These are phyloP conservation scores for Apiospora marii DNA, from an alignment of 2,329 filamentous ascomycete species.

Conservation along the genomic window DNA sequence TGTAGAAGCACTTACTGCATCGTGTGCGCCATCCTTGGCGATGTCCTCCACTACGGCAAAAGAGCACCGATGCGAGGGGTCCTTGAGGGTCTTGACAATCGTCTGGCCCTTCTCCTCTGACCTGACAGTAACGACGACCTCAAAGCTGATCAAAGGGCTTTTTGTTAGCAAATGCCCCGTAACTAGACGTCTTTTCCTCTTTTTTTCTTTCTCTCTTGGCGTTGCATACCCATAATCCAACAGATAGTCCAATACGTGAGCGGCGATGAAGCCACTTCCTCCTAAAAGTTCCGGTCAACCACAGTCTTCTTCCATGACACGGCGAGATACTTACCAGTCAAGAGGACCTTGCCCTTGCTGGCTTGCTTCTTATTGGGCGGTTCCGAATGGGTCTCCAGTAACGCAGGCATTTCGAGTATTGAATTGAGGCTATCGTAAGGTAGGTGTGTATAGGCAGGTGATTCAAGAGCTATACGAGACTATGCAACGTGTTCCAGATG, in stretches of 20 bases:
- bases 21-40: conserved; percentile 73
- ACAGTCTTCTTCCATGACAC: not conserved
- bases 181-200: not conserved
- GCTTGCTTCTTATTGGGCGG: not conserved
- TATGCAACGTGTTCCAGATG: not conserved
- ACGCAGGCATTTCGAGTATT: not conserved
- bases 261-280: conserved; percentile 62
- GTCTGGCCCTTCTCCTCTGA: conserved; percentile 55
- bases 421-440: not conserved
- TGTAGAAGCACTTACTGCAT: conserved; percentile 51
- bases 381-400: not conserved
- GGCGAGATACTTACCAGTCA: conserved; percentile 37
- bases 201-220: too few species aligned
- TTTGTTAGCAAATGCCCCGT: conserved; percentile 47
- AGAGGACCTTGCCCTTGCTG: conserved; percentile 35
- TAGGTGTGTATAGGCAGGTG: not conserved
- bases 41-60: conserved; percentile 75
- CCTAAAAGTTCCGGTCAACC: conserved; percentile 42
- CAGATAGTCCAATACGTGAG: conserved; percentile 58
- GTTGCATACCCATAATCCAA: conserved; percentile 45
- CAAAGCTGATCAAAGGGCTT: conserved; percentile 40
- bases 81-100: conserved; percentile 50
- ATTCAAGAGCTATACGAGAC: not conserved
- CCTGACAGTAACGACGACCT: conserved; percentile 56
- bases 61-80: conserved; percentile 31